Conservation (phyloP, 768 basidiomycete species). For the Boletus tomentosulus region DNA sequence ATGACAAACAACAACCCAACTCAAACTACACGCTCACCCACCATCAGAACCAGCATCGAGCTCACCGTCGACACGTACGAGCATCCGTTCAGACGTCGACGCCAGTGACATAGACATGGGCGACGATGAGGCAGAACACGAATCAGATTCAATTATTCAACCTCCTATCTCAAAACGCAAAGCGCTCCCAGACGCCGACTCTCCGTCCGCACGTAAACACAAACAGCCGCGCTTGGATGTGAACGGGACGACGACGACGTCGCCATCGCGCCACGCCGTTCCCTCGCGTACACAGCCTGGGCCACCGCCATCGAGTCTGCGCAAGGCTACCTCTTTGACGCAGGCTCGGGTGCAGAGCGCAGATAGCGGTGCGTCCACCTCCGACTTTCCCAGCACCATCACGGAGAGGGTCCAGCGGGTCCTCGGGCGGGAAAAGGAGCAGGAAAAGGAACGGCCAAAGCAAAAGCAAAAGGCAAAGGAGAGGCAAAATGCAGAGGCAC, state of each 20-base stretch:
- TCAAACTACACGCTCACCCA: slow-evolving; percentile 1
- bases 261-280: not conserved
- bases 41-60: slow-evolving; percentile 20
- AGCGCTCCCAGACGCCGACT: slow-evolving; percentile 6
- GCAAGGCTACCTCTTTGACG: no score
- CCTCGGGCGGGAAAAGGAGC: slow-evolving; percentile 3
- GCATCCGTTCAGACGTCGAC: slow-evolving; percentile 11
- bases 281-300: slow-evolving; percentile 11
- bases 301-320: not conserved
- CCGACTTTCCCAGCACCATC: slow-evolving; percentile 13
- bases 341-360: not conserved
- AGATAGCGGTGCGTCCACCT: slow-evolving; percentile 9
- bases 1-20: not conserved
- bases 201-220: not conserved
- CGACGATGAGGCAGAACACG: slow-evolving; percentile 18
- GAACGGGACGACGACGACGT: not conserved
- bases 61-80: slow-evolving; percentile 13
- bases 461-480: not conserved
- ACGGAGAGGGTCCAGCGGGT: slow-evolving; percentile 14
- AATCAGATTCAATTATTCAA: not conserved
- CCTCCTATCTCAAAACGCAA: slow-evolving; percentile 27
- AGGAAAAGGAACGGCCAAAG: not conserved
- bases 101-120: slow-evolving; percentile 15
- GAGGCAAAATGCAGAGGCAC: not conserved
- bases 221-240: slow-evolving; percentile 22